Evolutionary conservation across 805 yeast species (phyloP).

Genomic region (Lipomyces orientalis): DNA sequence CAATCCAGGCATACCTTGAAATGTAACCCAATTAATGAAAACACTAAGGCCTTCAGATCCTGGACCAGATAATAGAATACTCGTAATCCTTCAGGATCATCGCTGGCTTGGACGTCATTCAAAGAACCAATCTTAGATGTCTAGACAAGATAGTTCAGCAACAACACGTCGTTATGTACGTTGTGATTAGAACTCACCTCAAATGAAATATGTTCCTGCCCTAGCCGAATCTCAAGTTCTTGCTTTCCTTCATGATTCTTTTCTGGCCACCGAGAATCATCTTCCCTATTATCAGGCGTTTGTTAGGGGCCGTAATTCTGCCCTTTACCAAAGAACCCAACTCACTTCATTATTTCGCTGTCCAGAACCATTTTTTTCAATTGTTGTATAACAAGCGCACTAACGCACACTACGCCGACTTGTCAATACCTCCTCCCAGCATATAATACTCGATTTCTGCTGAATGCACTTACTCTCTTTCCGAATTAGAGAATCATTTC

Average conservation of each 20-base stretch:
- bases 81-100: conserved; percentile 54
- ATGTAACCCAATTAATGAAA: conserved; percentile 51
- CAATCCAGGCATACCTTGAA: conserved; percentile 46
- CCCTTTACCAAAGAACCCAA: not conserved
- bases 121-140: conserved; percentile 51
- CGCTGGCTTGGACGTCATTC: conserved; percentile 49
- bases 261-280: conserved; percentile 52
- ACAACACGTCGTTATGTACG: too few species aligned
- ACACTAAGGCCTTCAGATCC: conserved; percentile 52
- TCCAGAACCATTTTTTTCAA: conserved; percentile 47
- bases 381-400: conserved; percentile 47
- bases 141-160: conserved; percentile 18
- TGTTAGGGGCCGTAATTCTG: not conserved
- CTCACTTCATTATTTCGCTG: conserved; percentile 49
- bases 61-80: conserved; percentile 53
- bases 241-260: conserved; percentile 51
- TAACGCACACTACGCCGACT: conserved; percentile 43
- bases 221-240: conserved; percentile 50
- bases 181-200: conserved; percentile 36
- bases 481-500: conserved; percentile 51
- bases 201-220: conserved; percentile 46
- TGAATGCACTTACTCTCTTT: conserved; percentile 45
- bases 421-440: not conserved
- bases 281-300: conserved; percentile 42
- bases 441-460: not conserved